A percentile compares a stretch with the other conserved stretches of the same genome.
phyloP scores from a whole-genome alignment of 441 rosid species.

The Pelargonium myrrhifolium region DNA sequence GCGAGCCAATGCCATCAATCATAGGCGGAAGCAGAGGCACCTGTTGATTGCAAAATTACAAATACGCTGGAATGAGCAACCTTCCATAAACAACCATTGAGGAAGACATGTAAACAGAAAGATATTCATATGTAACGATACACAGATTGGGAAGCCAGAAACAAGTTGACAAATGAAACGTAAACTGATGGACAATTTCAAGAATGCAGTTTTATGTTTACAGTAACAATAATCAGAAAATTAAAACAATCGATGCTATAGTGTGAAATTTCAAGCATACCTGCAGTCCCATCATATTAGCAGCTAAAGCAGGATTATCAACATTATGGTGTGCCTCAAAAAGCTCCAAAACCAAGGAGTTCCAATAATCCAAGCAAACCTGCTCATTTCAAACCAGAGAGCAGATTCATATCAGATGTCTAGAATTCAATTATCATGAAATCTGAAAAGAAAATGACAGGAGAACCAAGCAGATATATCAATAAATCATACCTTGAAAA shows the following conservation, averaged over 20 bases:
- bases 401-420: not conserved
- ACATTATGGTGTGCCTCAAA: constrained; percentile 80
- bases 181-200: not conserved
- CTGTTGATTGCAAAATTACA: constrained; percentile 34
- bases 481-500: constrained; percentile 64
- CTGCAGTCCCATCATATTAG: constrained; percentile 80
- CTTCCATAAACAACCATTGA: not conserved
- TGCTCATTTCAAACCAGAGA: constrained; percentile 22
- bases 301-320: constrained; percentile 76
- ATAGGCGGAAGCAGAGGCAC: constrained; percentile 66
- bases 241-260: too few species aligned
- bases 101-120: not conserved
- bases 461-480: not conserved
- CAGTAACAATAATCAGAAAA: too few species aligned
- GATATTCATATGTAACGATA: not conserved
- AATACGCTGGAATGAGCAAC: constrained; percentile 17
- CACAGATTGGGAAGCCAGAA: too few species aligned
- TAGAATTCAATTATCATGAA: not conserved
- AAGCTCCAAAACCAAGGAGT: constrained; percentile 79
- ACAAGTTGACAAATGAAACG: too few species aligned
- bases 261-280: constrained; percentile 26
- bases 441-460: constrained; percentile 9
- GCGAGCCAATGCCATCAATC: constrained; percentile 84
- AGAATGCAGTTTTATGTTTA: too few species aligned
- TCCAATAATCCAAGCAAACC: constrained; percentile 99